phyloP scores from a whole-genome alignment of 805 yeast species.

The Barnettozyma populi region DNA sequence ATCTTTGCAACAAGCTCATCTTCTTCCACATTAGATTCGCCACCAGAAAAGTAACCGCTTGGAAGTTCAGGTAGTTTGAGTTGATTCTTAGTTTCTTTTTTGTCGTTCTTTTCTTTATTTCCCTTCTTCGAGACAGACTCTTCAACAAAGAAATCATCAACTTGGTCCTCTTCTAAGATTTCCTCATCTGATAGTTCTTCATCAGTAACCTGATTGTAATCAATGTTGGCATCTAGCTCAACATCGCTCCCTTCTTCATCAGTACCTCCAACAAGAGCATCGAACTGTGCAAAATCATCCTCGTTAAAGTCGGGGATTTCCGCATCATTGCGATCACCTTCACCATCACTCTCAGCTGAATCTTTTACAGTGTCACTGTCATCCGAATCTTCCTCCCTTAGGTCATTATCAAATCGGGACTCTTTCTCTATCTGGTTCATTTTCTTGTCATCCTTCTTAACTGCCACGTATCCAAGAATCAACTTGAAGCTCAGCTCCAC shows the following conservation, averaged over 20 bases:
- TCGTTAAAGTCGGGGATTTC: constrained; percentile 31
- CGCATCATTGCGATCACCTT: constrained; percentile 15
- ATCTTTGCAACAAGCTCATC: constrained; percentile 45
- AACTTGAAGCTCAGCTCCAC: constrained; percentile 36
- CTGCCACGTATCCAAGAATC: constrained; percentile 25
- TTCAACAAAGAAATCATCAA: constrained; percentile 38
- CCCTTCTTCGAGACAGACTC: constrained; percentile 16
- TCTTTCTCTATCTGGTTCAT: constrained; percentile 16
- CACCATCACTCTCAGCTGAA: constrained; percentile 18
- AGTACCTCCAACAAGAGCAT: constrained; percentile 15
- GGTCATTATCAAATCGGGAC: constrained; percentile 16
- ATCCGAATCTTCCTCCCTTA: constrained; percentile 20
- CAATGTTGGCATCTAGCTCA: constrained; percentile 20
- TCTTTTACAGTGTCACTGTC: constrained; percentile 18
- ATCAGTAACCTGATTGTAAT: constrained; percentile 61
- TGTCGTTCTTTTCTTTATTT: constrained; percentile 19
- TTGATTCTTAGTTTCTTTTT: constrained; percentile 32
- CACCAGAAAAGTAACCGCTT: constrained; percentile 82
- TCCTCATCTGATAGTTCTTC: constrained; percentile 45
- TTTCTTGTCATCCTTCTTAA: constrained; percentile 23
- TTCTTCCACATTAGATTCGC: constrained; percentile 60
- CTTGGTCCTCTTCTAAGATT: constrained; percentile 21
- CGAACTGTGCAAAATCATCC: constrained; percentile 31
- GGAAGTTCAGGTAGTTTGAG: constrained; percentile 60
- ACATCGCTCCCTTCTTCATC: constrained; percentile 22